A percentile compares a stretch with the other conserved stretches of the same genome.
These are phyloP conservation scores for Ustanciosporium gigantosporum DNA, from an alignment of 1,284 basidiomycete genomes.

Conservation along the genomic window DNA sequence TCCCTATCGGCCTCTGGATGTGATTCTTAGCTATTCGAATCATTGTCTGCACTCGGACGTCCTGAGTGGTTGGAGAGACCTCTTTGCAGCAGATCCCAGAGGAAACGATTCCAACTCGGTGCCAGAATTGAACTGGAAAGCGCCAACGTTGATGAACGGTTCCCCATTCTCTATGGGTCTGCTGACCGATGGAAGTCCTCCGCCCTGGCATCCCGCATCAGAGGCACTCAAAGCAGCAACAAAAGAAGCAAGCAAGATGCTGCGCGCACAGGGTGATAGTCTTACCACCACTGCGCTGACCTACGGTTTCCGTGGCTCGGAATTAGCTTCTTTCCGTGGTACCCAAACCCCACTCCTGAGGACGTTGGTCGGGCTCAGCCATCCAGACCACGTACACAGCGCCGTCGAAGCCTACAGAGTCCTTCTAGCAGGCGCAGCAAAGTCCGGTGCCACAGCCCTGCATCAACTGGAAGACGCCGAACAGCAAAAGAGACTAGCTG, in stretches of 20 bases:
- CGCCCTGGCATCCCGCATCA: slow-evolving; percentile 84
- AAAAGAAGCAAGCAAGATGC: slow-evolving; percentile 14
- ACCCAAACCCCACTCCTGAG: slow-evolving; percentile 21
- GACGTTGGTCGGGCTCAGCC: slow-evolving; percentile 55
- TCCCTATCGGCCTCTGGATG: slow-evolving; percentile 59
- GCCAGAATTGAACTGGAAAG: slow-evolving; percentile 27
- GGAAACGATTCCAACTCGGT: slow-evolving; percentile 1
- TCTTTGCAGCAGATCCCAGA: slow-evolving; percentile 37
- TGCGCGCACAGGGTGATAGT: slow-evolving; percentile 20
- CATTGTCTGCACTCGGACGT: slow-evolving; percentile 56
- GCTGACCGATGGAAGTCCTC: slow-evolving; percentile 70
- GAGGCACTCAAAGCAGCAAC: slow-evolving; percentile 65
- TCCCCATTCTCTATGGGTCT: slow-evolving; percentile 92
- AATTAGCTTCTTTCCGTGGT: slow-evolving; percentile 7
- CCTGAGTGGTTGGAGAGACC: slow-evolving; percentile 36
- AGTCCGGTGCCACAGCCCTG: slow-evolving; percentile 5
- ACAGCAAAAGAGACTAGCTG: neutral
- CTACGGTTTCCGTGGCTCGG: slow-evolving; percentile 47
- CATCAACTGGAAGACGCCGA: neutral
- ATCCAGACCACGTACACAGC: slow-evolving; percentile 55
- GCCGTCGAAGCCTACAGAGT: slow-evolving; percentile 49
- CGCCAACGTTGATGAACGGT: slow-evolving; percentile 74
- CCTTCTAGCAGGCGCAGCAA: slow-evolving; percentile 17
- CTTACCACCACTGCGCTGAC: slow-evolving; percentile 49
- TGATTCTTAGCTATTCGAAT: slow-evolving; percentile 56